These are phyloP conservation scores for Penicillium sumatraense DNA, from an alignment of 2,329 filamentous ascomycete species.

Conservation along the genomic window DNA sequence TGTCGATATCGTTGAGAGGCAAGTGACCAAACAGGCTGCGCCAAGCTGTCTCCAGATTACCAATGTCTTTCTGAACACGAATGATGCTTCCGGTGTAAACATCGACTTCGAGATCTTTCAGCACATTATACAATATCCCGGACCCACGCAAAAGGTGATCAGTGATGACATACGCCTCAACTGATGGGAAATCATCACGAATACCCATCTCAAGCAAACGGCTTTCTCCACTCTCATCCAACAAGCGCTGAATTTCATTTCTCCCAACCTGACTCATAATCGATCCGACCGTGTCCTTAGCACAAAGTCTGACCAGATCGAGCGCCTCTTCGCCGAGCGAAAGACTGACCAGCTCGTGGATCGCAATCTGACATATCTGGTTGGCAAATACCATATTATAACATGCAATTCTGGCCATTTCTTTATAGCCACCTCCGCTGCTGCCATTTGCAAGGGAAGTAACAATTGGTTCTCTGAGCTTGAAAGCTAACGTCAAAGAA, in stretches of 20 bases:
- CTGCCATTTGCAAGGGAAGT: constrained; percentile 19
- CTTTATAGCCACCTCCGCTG: constrained; percentile 22
- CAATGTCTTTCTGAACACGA: constrained; percentile 35
- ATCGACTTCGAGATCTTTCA: constrained; percentile 51
- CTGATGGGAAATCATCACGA: constrained; percentile 45
- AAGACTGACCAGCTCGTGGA: constrained; percentile 35
- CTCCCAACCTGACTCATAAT: constrained; percentile 40
- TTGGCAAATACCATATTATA: constrained; percentile 44
- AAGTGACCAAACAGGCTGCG: constrained; percentile 56
- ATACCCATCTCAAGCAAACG: constrained; percentile 54
- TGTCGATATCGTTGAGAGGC: constrained; percentile 59
- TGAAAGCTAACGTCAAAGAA: constrained; percentile 38
- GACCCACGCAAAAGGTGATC: constrained; percentile 47
- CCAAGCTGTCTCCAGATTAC: constrained; percentile 44
- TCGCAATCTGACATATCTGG: constrained; percentile 43
- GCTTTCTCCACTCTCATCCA: constrained; percentile 50
- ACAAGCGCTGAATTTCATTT: constrained; percentile 45
- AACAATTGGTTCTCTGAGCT: constrained; percentile 43
- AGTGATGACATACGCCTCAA: constrained; percentile 54
- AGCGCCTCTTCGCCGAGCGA: constrained; percentile 29
- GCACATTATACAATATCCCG: constrained; percentile 34
- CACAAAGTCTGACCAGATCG: constrained; percentile 37
- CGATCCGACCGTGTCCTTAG: constrained; percentile 41
- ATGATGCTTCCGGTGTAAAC: constrained; percentile 24
- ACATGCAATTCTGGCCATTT: constrained; percentile 29